phyloP scores from a whole-genome alignment of 768 basidiomycete species.

The Pleurotus salmoneostramineus region DNA sequence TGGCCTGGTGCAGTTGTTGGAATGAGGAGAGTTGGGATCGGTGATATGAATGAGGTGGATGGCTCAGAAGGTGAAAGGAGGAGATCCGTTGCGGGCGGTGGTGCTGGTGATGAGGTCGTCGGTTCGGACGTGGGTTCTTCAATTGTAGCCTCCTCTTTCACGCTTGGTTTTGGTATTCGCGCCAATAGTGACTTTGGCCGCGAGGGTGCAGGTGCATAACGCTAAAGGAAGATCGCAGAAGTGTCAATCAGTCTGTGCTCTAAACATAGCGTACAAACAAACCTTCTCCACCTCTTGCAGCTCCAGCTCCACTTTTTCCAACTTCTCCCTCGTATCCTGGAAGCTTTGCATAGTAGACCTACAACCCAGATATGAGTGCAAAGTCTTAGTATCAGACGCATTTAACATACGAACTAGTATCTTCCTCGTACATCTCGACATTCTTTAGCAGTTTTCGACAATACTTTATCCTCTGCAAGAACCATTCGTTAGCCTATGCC shows the following conservation, averaged over 20 bases:
- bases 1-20: conserved; percentile 25
- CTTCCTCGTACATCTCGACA: conserved; percentile 47
- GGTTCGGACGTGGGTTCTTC: conserved; percentile 10
- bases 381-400: background rate
- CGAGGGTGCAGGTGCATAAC: conserved; percentile 31
- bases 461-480: conserved; percentile 40
- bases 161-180: conserved; percentile 18
- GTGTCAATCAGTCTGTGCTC: background rate
- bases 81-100: conserved; percentile 26
- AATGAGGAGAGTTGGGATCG: conserved; percentile 25
- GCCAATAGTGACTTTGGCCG: conserved; percentile 45
- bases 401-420: conserved; percentile 36
- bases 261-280: background rate
- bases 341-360: conserved; percentile 39
- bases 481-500: background rate
- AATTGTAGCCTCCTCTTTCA: conserved; percentile 9
- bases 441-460: conserved; percentile 55
- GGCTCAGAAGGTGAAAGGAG: conserved; percentile 33
- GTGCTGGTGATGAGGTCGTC: background rate
- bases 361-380: background rate
- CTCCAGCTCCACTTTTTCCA: conserved; percentile 53
- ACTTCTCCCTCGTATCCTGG: conserved; percentile 40
- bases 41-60: conserved; percentile 15
- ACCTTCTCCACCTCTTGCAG: conserved; percentile 55
- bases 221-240: conserved; percentile 32